These are phyloP conservation scores for Arabis alpina DNA, from an alignment of 345 rosid genomes.

Conservation along the genomic window DNA sequence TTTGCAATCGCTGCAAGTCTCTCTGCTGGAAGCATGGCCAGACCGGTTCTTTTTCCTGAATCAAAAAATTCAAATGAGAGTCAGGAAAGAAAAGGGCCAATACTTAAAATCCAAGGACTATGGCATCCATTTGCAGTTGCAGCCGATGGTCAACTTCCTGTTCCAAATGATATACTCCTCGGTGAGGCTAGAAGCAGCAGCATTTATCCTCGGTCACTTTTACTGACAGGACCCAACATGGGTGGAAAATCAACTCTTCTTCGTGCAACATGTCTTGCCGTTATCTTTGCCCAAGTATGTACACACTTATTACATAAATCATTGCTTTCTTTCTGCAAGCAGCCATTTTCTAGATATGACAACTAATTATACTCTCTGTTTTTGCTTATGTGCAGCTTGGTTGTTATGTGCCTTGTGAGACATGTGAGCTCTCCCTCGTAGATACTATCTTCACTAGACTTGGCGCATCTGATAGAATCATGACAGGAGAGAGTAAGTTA, in stretches of 20 bases:
- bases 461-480: slow-evolving; percentile 90
- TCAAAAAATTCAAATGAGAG: slow-evolving; percentile 44
- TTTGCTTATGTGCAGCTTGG: slow-evolving; percentile 67
- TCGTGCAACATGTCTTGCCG: slow-evolving; percentile 88
- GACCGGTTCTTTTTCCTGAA: slow-evolving; percentile 65
- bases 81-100: slow-evolving; percentile 55
- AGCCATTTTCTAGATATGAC: neutral
- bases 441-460: slow-evolving; percentile 91
- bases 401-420: slow-evolving; percentile 78
- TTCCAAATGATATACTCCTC: slow-evolving; percentile 79
- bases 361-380: neutral
- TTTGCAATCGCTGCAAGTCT: slow-evolving; percentile 67
- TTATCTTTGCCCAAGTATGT: slow-evolving; percentile 85
- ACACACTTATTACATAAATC: neutral
- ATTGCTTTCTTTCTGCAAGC: too few relatives aligned
- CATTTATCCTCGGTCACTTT: slow-evolving; percentile 57
- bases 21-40: slow-evolving; percentile 66
- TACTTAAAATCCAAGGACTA: slow-evolving; percentile 71
- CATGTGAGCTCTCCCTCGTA: slow-evolving; percentile 67
- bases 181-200: slow-evolving; percentile 63
- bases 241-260: slow-evolving; percentile 97
- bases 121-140: slow-evolving; percentile 95
- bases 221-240: slow-evolving; percentile 97
- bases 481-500: slow-evolving; percentile 92
- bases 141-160: slow-evolving; percentile 67